phyloP scores from a whole-genome alignment of 2,329 filamentous ascomycete genomes.

The Colletotrichum sp. region DNA sequence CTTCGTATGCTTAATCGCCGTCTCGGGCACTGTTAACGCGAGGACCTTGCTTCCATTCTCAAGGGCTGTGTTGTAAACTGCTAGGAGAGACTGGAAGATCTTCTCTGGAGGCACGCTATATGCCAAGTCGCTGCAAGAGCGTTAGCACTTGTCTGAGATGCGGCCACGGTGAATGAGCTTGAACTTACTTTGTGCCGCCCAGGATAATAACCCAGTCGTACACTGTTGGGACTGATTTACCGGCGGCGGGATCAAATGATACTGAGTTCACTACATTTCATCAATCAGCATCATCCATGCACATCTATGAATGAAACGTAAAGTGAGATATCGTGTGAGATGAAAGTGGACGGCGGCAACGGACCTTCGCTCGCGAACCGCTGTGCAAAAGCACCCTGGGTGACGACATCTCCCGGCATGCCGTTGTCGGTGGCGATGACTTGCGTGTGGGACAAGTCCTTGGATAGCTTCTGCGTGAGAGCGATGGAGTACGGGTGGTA shows the following conservation, averaged over 20 bases:
- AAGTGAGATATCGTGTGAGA: not conserved
- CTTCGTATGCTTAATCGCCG: conserved; percentile 29
- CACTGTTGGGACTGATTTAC: not conserved
- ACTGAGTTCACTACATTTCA: conserved; percentile 17
- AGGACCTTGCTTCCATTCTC: conserved; percentile 59
- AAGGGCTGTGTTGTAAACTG: conserved; percentile 56
- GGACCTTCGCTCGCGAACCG: conserved; percentile 41
- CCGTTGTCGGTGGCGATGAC: conserved; percentile 52
- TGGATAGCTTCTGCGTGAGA: conserved; percentile 51
- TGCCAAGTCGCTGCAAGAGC: conserved; percentile 52
- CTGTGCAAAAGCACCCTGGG: conserved; percentile 31
- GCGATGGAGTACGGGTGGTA: conserved; percentile 59
- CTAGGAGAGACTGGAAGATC: conserved; percentile 54
- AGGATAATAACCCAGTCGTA: conserved; percentile 69
- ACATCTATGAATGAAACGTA: not conserved
- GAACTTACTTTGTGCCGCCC: conserved; percentile 65
- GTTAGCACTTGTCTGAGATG: not conserved
- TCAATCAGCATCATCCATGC: not conserved
- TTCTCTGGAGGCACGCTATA: conserved; percentile 37
- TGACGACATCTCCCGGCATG: conserved; percentile 55
- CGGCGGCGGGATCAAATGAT: conserved; percentile 49
- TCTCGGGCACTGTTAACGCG: conserved; percentile 67
- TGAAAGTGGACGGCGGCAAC: conserved; percentile 8
- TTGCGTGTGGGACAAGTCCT: conserved; percentile 46
- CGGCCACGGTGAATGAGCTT: not conserved